phyloP scores from a whole-genome alignment of 768 basidiomycete genomes.

The Boletus pseudo-olivaceus region DNA sequence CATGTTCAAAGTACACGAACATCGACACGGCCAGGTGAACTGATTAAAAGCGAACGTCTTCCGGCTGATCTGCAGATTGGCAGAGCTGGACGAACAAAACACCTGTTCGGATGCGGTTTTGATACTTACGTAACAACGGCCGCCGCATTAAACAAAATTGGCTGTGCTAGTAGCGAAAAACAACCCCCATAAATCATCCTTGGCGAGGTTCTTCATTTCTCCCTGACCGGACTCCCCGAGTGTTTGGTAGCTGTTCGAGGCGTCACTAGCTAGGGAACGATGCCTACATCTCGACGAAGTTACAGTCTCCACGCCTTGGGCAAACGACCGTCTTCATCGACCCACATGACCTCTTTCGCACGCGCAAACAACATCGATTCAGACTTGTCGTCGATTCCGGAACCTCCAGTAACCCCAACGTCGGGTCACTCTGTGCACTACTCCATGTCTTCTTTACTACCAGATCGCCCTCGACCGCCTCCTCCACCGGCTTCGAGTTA shows the following conservation, averaged over 20 bases:
- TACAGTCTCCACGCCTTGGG: conserved; percentile 4
- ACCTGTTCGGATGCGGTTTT: too few relatives aligned
- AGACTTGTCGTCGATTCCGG: conserved; percentile 12
- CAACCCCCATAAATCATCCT: not conserved
- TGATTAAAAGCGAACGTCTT: not conserved
- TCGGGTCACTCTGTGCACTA: conserved; percentile 22
- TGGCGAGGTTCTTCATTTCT: not conserved
- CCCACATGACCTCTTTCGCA: conserved; percentile 8
- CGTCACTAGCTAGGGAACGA: conserved; percentile 4
- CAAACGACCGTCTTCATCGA: conserved; percentile 17
- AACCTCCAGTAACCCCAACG: conserved; percentile 19
- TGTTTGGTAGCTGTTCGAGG: not conserved
- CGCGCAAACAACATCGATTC: conserved; percentile 6
- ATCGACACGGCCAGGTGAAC: not conserved
- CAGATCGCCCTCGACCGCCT: conserved; percentile 29
- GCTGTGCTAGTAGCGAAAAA: too few relatives aligned
- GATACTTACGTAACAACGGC: too few relatives aligned
- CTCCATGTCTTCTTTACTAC: conserved; percentile 8
- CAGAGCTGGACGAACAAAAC: conserved; percentile 19
- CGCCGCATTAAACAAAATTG: too few relatives aligned
- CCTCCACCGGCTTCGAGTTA: conserved; percentile 83
- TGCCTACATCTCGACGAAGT: conserved; percentile 31
- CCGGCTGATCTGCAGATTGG: not conserved
- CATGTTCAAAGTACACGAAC: not conserved
- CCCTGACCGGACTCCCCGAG: not conserved